Evolutionary conservation across 768 basidiomycete species (phyloP).

Genomic region (Chalciporus piperatus): DNA sequence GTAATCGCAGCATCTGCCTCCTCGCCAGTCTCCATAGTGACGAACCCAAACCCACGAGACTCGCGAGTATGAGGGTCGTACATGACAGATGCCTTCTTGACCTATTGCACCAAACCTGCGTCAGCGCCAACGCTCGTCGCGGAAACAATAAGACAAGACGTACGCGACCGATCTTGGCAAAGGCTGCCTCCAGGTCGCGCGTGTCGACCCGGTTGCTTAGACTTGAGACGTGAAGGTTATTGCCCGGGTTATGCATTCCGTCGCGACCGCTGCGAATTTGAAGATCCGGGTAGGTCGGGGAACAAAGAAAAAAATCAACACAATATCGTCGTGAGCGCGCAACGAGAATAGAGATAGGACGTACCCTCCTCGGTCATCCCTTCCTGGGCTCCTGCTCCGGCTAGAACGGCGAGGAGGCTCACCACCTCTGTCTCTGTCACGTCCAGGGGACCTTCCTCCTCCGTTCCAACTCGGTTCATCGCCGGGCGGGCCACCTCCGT

Average conservation of each 20-base stretch:
- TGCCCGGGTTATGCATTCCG: conserved; percentile 53
- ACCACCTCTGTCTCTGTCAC: conserved; percentile 36
- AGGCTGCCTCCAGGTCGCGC: conserved; percentile 83
- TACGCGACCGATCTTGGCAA: conserved; percentile 85
- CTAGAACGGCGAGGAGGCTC: conserved; percentile 65
- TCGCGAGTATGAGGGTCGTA: conserved; percentile 70
- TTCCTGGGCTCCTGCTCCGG: conserved; percentile 77
- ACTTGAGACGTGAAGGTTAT: conserved; percentile 63
- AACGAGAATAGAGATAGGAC: conserved; percentile 23
- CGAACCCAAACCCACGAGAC: conserved; percentile 85
- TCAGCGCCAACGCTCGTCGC: conserved; percentile 6
- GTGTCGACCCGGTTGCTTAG: conserved; percentile 66
- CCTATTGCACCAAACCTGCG: conserved; percentile 21
- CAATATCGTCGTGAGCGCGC: not conserved
- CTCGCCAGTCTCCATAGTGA: conserved; percentile 77
- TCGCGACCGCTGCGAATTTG: conserved; percentile 18
- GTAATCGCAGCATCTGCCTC: conserved; percentile 92
- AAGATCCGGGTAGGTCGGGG: not conserved
- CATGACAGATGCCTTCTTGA: conserved; percentile 69
- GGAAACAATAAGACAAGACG: conserved; percentile 23
- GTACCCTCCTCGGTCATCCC: conserved; percentile 55
- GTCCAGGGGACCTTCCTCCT: conserved; percentile 41
- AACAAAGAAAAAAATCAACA: not conserved
- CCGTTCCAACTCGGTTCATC: conserved; percentile 58
- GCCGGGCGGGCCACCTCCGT: conserved; percentile 44